Evolutionary conservation across 441 rosid genomes (phyloP).

Genomic region (Kokia cookei): DNA sequence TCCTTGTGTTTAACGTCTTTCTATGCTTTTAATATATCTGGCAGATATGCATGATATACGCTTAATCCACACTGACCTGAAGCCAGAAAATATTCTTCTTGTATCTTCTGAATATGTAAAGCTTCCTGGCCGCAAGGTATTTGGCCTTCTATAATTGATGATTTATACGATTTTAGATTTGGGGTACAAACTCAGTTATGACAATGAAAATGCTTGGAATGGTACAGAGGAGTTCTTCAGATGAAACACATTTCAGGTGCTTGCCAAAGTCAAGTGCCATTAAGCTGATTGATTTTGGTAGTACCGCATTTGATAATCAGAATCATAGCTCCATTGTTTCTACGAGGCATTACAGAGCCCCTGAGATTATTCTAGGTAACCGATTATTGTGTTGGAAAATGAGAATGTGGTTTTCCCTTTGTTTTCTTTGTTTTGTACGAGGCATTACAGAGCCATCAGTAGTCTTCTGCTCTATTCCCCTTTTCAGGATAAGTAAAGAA

Average conservation of each 20-base stretch:
- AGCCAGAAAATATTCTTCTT: slow-evolving; percentile 89
- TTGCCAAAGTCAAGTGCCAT: slow-evolving; percentile 93
- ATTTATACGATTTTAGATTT: slow-evolving; percentile 24
- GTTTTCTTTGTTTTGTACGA: slow-evolving; percentile 8
- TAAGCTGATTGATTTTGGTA: slow-evolving; percentile 95
- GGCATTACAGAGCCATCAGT: neutral
- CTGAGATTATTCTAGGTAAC: slow-evolving; percentile 83
- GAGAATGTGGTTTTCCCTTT: slow-evolving; percentile 3
- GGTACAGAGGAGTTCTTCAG: slow-evolving; percentile 66
- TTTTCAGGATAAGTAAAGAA: neutral
- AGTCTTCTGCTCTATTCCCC: neutral
- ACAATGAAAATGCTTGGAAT: slow-evolving; percentile 33
- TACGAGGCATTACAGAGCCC: slow-evolving; percentile 89
- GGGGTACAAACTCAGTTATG: slow-evolving; percentile 19
- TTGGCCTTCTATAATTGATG: slow-evolving; percentile 18
- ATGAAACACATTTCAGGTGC: slow-evolving; percentile 61
- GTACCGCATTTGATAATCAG: slow-evolving; percentile 70
- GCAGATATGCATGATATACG: slow-evolving; percentile 85
- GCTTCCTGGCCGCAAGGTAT: slow-evolving; percentile 72
- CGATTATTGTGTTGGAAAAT: slow-evolving; percentile 20
- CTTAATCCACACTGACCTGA: slow-evolving; percentile 84
- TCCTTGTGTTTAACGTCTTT: slow-evolving; percentile 16
- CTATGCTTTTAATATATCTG: slow-evolving; percentile 20
- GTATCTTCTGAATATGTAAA: slow-evolving; percentile 67
- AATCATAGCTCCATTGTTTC: slow-evolving; percentile 77